Evolutionary conservation across 306 rosid genomes (phyloP).

Genomic region (Rosa persica): DNA sequence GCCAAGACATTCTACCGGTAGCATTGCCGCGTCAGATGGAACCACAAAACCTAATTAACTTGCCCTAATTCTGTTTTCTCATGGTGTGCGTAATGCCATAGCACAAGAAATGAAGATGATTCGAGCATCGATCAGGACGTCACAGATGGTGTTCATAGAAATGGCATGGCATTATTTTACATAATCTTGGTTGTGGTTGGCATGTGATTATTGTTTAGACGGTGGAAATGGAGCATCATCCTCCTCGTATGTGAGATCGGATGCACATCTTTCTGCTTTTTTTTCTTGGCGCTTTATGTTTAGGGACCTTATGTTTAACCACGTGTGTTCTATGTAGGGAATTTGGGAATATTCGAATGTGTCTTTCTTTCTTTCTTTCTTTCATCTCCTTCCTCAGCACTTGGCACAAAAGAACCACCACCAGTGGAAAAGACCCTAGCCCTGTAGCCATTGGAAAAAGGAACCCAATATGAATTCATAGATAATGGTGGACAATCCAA

Average conservation of each 20-base stretch:
- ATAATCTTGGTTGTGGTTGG: neutral
- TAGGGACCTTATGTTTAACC: neutral
- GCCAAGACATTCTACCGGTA: neutral
- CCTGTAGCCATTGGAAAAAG: neutral
- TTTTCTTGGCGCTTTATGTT: neutral
- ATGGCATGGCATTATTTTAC: neutral
- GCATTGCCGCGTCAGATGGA: neutral
- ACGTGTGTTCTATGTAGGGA: neutral
- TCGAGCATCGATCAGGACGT: neutral
- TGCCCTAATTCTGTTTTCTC: neutral
- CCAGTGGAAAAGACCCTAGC: neutral
- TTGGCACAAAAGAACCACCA: neutral
- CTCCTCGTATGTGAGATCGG: neutral
- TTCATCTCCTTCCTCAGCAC: neutral
- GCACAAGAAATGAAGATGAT: neutral
- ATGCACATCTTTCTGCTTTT: neutral
- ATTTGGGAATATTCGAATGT: neutral
- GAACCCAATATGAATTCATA: neutral
- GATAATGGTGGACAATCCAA: neutral
- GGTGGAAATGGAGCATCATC: constrained; percentile 15
- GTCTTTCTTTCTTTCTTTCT: neutral
- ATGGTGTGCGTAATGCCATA: neutral
- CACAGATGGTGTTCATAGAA: neutral
- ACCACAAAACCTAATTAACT: neutral
- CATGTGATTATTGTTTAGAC: neutral